Conservation (phyloP, 2,329 filamentous ascomycete genomes). For the Blastomyces emzantsi region DNA sequence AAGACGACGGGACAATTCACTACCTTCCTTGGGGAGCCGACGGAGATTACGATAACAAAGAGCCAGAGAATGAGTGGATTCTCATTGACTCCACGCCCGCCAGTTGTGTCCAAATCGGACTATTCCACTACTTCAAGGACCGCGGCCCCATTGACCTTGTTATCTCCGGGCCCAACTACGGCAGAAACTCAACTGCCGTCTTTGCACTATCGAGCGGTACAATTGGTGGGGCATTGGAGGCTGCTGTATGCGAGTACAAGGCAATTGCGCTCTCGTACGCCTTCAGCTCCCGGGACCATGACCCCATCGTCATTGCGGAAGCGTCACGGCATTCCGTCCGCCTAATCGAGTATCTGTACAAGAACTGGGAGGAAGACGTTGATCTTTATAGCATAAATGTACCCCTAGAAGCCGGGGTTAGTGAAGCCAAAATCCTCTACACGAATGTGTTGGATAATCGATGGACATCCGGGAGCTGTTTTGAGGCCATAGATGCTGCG, state of each 20-base stretch:
- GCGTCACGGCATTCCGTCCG: constrained; percentile 65
- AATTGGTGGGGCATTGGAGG: constrained; percentile 67
- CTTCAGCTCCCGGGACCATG: constrained; percentile 78
- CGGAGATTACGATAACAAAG: constrained; percentile 43
- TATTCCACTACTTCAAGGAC: constrained; percentile 69
- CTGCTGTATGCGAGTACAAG: constrained; percentile 58
- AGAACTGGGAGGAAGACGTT: constrained; percentile 63
- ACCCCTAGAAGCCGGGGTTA: constrained; percentile 69
- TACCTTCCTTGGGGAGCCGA: constrained; percentile 45
- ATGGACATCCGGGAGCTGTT: constrained; percentile 79
- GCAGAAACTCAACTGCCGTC: constrained; percentile 69
- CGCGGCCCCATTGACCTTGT: constrained; percentile 66
- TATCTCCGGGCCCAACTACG: constrained; percentile 73
- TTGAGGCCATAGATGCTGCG: constrained; percentile 63
- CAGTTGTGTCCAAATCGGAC: constrained; percentile 70
- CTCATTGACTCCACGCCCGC: constrained; percentile 74
- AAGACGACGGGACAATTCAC: constrained; percentile 60
- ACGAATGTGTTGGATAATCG: constrained; percentile 84
- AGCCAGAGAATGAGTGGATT: constrained; percentile 62
- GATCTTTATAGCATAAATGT: constrained; percentile 92
- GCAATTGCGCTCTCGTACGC: constrained; percentile 83
- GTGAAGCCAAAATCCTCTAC: constrained; percentile 63
- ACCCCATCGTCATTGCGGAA: constrained; percentile 67
- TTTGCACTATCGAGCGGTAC: constrained; percentile 72
- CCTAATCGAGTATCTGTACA: constrained; percentile 68